Evolutionary conservation across 495 filamentous ascomycete species (phyloP).

Genomic region (Monascus purpureus): DNA sequence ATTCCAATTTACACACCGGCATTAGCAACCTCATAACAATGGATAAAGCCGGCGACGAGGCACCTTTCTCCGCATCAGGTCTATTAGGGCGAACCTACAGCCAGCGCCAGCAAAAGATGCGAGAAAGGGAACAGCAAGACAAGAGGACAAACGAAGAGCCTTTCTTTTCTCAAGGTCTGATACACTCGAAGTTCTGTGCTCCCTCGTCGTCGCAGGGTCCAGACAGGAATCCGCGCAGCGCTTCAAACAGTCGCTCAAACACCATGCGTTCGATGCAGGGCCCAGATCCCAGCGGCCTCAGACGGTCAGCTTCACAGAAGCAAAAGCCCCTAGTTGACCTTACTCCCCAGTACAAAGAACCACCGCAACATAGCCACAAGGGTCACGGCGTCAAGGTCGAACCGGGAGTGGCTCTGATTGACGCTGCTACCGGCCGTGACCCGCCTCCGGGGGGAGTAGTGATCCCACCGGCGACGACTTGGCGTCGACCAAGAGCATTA

Average conservation of each 20-base stretch:
- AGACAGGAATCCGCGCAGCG: conserved; percentile 3
- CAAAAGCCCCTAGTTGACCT: conserved; percentile 62
- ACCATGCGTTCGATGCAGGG: conserved; percentile 20
- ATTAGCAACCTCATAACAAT: conserved; percentile 7
- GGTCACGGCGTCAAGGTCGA: conserved; percentile 56
- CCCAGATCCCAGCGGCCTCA: conserved; percentile 12
- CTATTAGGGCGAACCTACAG: conserved; percentile 51
- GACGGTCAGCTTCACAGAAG: conserved; percentile 18
- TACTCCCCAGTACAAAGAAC: conserved; percentile 56
- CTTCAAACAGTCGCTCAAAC: conserved; percentile 19
- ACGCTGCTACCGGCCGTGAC: conserved; percentile 46
- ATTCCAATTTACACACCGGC: conserved; percentile 3
- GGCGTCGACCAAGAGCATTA: conserved; percentile 25
- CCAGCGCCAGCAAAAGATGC: conserved; percentile 41
- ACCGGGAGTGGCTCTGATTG: conserved; percentile 46
- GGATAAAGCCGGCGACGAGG: conserved; percentile 15
- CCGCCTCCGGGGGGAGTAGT: conserved; percentile 22
- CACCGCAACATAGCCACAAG: conserved; percentile 54
- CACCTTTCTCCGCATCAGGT: conserved; percentile 40
- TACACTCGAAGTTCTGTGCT: conserved; percentile 4
- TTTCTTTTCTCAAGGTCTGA: conserved; percentile 11
- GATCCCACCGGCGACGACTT: conserved; percentile 38
- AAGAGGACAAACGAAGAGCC: conserved; percentile 16
- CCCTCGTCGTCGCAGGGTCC: neutral
- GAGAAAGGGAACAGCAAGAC: conserved; percentile 35